phyloP scores from a whole-genome alignment of 805 yeast species.

The Sugiyamaella chiloensis region DNA sequence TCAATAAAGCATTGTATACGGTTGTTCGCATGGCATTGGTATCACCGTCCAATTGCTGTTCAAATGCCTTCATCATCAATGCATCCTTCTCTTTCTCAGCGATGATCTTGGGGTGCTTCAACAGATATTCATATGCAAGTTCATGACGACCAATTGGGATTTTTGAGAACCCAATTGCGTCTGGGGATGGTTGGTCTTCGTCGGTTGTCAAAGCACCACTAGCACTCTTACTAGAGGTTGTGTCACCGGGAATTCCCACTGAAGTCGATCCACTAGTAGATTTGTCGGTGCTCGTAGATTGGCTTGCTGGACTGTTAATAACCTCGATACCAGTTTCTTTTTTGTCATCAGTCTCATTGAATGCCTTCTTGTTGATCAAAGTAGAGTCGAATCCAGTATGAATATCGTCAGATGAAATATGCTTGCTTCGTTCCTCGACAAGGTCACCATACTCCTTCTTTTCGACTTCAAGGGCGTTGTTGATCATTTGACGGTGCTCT shows the following conservation, averaged over 20 bases:
- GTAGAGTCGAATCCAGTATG: conserved; percentile 91
- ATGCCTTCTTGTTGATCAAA: conserved; percentile 54
- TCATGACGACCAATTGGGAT: conserved; percentile 49
- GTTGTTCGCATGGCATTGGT: conserved; percentile 53
- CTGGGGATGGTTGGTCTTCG: conserved; percentile 46
- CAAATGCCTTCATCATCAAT: conserved; percentile 88
- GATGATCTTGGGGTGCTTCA: conserved; percentile 61
- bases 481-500: conserved; percentile 70
- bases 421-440: conserved; percentile 63
- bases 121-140: conserved; percentile 50
- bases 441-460: conserved; percentile 63
- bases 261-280: conserved; percentile 1
- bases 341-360: neutral
- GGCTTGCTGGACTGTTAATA: conserved; percentile 29
- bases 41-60: conserved; percentile 66
- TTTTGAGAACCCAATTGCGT: conserved; percentile 62
- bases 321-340: conserved; percentile 32
- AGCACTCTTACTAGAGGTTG: neutral
- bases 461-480: conserved; percentile 60
- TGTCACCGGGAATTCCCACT: neutral
- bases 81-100: conserved; percentile 87
- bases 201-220: conserved; percentile 14
- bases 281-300: conserved; percentile 6
- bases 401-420: conserved; percentile 86
- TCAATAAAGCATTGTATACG: conserved; percentile 74